Evolutionary conservation across 331 rosid species (phyloP).

Genomic region (Prunus yedoensis): DNA sequence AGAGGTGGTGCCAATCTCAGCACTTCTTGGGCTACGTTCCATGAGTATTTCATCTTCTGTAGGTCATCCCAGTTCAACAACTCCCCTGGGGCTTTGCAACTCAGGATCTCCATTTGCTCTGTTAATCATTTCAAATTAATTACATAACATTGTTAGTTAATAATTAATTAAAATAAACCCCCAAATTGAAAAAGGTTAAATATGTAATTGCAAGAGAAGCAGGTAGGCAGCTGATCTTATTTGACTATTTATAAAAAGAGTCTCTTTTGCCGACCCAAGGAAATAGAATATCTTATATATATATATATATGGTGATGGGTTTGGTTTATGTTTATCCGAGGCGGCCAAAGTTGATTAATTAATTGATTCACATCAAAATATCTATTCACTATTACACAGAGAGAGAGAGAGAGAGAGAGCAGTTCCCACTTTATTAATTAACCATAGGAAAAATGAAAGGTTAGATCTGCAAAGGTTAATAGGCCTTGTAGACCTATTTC

Average conservation of each 20-base stretch:
- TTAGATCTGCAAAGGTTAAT: no score
- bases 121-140: not conserved
- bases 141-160: no score
- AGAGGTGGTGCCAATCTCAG: constrained; percentile 86
- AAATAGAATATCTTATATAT: no score
- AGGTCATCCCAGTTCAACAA: constrained; percentile 82
- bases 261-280: not conserved
- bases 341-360: no score
- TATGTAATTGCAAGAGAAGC: not conserved
- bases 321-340: no score
- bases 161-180: not conserved
- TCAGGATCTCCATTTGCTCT: constrained; percentile 91
- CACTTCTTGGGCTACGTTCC: constrained; percentile 92
- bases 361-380: no score
- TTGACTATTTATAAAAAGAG: not conserved
- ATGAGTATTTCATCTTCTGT: constrained; percentile 76
- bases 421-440: no score
- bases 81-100: constrained; percentile 56
- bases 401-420: no score
- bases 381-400: no score
- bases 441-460: no score
- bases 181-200: not conserved
- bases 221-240: not conserved
- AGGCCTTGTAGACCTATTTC: no score
- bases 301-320: no score